Evolutionary conservation across 176 grass and related monocot genomes (phyloP), one percentile per base, ranked within the genome.

Genomic region (Poa pratensis): DNA sequence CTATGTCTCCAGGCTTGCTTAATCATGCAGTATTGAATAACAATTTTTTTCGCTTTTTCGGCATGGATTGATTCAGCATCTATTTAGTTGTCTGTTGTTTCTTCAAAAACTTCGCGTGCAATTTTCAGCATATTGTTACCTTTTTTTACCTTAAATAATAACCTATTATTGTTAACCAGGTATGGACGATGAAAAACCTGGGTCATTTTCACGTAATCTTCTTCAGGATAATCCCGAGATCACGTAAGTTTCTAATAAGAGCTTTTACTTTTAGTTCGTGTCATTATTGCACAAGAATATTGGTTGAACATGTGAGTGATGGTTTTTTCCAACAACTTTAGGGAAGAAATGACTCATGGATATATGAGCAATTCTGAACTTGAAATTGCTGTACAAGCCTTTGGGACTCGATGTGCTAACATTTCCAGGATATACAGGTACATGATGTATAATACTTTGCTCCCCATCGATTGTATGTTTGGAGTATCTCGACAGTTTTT

Each of bases 351-450:
- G 86, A 27, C 17, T 48, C 53, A 1, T 17, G 93, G 91, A 14
- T 98, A 98, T 87, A 94, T 95, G 93, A 94, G 78, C 80, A 95
- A 94, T 51, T 51, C 49, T 62, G 91, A 98, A 45, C 89, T 95
- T 60, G 89, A 98, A 81, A 57, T 26, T 73, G 87, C 91, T 75
- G 28, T 95, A 23, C 85, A 89, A 76, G 73, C 72, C 69, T 87
- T 95, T 88, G 78, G 80, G 83, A 77, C 67, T 35, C 92, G 89
- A 79, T 98, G 93, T 71, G 77, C 79, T 75, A 95, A 95, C 79
- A 81, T 98, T 49, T 95, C 96, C 64, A 90, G 89, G 70, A 62
- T 95, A 79, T 98, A 98, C 89, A 98, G 96, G 96, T 95, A 92
- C 66, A 80, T 88, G 80, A 82, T 76, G 75, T 69, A 28, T 68